Evolutionary conservation across 2,329 filamentous ascomycete species (phyloP), one percentile per base, ranked within the genome.

Genomic region (Penicillium sp.): DNA sequence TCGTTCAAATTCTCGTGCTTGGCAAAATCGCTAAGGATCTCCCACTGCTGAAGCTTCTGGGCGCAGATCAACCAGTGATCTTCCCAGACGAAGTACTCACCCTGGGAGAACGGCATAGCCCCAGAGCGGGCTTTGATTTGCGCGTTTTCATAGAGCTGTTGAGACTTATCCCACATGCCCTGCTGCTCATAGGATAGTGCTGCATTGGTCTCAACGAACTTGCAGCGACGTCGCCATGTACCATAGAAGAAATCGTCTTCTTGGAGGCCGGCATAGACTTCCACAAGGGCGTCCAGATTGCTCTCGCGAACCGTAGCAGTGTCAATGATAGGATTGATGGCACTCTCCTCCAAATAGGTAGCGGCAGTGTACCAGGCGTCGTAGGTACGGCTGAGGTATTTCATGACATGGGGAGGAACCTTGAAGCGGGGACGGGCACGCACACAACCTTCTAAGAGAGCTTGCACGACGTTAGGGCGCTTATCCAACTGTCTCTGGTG

Each of bases 1-100:
- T 99, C 95, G 70, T 97, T 96, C 76, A 97, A 90, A 70, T 99
- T 99, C 72, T 99, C 96, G 68, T 99, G 95, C 76, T 99, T 99
- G 4, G 95, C 93, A 70, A 98, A 98, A 67, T 99, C 96, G 60
- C 92, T 91, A 33, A 99, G 77, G 55, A 99, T 93, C 68, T 99
- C 95, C 95, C 95, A 99, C 71, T 99, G 96, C 73, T 99, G 96
- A 46, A 99, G 82, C 77, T 99, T 99, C 77, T 98, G 92, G 0
- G 93, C 95, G 73, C 95, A 99, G 49, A 97, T 84, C 43, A 99
- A 88, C 95, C 95, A 99, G 68, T 99, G 96, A 70, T 99, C 95
- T 76, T 99, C 95, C 95, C 95, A 99, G 1, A 99, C 84, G 85
- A 96, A 97, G 76, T 99, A 99, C 75, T 99, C 95, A 31, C 89